Conservation (phyloP, 2,329 filamentous ascomycete species). For the Microdochium nivale region DNA sequence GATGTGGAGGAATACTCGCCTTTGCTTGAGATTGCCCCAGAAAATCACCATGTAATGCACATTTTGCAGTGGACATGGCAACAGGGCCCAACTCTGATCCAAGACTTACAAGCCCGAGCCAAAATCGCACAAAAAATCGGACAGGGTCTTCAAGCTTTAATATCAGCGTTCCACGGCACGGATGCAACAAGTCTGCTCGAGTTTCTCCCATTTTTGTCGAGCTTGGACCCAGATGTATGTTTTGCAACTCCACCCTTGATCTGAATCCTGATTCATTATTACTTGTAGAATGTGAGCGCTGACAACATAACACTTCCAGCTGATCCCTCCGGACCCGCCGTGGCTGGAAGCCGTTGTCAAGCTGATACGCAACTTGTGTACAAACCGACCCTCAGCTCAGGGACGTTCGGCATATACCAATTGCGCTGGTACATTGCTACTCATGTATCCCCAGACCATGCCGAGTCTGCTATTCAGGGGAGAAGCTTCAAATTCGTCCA, state of each 20-base stretch:
- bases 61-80: conserved; percentile 50
- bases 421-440: conserved; percentile 47
- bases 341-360: conserved; percentile 42
- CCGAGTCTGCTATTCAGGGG: conserved; percentile 40
- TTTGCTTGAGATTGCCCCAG: conserved; percentile 47
- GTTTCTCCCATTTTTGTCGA: conserved; percentile 45
- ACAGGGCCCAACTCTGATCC: conserved; percentile 28
- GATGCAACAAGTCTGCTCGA: conserved; percentile 51
- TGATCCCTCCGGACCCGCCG: conserved; percentile 36
- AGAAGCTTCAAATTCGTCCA: conserved; percentile 28
- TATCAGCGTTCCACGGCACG: conserved; percentile 47
- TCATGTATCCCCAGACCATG: conserved; percentile 39
- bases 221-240: conserved; percentile 38
- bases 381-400: conserved; percentile 43
- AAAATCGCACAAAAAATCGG: conserved; percentile 33
- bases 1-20: conserved; percentile 41
- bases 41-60: conserved; percentile 43
- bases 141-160: conserved; percentile 34
- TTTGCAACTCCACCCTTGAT: neutral
- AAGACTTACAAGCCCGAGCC: conserved; percentile 15
- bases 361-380: conserved; percentile 45
- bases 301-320: conserved; percentile 20
- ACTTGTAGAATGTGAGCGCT: too few species aligned
- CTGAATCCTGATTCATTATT: too few species aligned
- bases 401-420: conserved; percentile 52